Percentiles rank a stretch among this genome's conserved stretches.
These are phyloP conservation scores for Polytrichum formosum DNA, from an alignment of 225 moss, liverwort and hornwort species.

Conservation along the genomic window DNA sequence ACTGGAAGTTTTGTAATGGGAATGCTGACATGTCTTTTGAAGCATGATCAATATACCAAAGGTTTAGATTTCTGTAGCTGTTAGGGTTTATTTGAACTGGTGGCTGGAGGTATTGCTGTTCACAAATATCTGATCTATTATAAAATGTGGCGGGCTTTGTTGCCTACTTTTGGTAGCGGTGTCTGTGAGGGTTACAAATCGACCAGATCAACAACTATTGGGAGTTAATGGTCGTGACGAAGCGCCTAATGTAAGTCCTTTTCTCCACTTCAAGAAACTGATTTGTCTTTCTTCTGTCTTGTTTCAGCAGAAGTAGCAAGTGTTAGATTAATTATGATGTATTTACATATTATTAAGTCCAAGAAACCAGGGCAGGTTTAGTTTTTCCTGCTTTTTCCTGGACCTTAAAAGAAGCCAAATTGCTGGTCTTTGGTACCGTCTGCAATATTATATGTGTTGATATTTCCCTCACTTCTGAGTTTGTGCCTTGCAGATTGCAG, in stretches of 20 bases:
- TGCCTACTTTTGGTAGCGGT: constrained; percentile 44
- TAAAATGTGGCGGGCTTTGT: too few relatives aligned
- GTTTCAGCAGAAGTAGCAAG: background rate
- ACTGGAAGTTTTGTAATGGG: too few relatives aligned
- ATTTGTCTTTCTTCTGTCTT: background rate
- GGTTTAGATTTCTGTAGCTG: too few relatives aligned
- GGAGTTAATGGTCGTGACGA: constrained; percentile 98
- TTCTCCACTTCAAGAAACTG: background rate
- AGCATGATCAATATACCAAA: too few relatives aligned
- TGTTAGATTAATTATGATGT: too few relatives aligned
- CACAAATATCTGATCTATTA: background rate
- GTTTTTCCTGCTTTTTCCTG: background rate
- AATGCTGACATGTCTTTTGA: too few relatives aligned
- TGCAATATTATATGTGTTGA: background rate
- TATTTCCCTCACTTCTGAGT: background rate
- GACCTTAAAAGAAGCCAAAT: background rate
- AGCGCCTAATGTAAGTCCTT: constrained; percentile 72
- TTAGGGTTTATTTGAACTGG: too few relatives aligned
- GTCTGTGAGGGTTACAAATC: constrained; percentile 85
- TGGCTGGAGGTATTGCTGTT: background rate
- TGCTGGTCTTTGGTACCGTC: background rate
- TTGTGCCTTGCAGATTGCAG: constrained; percentile 51
- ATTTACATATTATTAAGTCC: too few relatives aligned
- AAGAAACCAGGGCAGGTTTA: too few relatives aligned
- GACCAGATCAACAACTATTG: constrained; percentile 85